A percentile compares a stretch with the other conserved stretches of the same genome.
Conservation (phyloP, 495 filamentous ascomycete genomes). For the Xeromyces bisporus region DNA sequence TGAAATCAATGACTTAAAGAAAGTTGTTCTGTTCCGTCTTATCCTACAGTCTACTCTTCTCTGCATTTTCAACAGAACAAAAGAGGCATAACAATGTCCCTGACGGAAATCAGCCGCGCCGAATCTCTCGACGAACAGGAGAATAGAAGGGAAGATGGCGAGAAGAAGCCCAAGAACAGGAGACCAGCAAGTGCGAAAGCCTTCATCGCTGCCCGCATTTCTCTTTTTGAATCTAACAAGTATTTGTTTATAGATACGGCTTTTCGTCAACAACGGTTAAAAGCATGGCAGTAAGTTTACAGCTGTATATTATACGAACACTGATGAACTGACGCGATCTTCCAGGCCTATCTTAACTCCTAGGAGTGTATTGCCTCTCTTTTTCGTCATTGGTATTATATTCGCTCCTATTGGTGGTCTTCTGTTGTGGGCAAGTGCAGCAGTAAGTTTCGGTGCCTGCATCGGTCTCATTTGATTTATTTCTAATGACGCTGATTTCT, state of each 20-base stretch:
- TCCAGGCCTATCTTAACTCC: slow-evolving; percentile 76
- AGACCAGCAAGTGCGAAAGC: slow-evolving; percentile 53
- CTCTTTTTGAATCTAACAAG: not conserved
- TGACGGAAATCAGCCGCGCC: slow-evolving; percentile 23
- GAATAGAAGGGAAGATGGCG: slow-evolving; percentile 23
- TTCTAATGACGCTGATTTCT: slow-evolving; percentile 4
- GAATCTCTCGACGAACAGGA: slow-evolving; percentile 36
- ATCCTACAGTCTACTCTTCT: too few species aligned
- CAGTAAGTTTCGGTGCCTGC: slow-evolving; percentile 30
- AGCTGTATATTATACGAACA: not conserved
- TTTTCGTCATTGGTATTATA: slow-evolving; percentile 71
- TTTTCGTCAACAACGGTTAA: slow-evolving; percentile 78
- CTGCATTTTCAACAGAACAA: slow-evolving; percentile 40
- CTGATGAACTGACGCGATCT: not conserved
- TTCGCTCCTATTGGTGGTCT: slow-evolving; percentile 79
- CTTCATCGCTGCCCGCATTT: not conserved
- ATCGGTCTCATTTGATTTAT: too few species aligned
- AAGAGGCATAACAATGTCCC: slow-evolving; percentile 30
- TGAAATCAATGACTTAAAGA: too few species aligned
- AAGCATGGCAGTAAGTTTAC: slow-evolving; percentile 74
- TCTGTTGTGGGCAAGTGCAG: slow-evolving; percentile 63
- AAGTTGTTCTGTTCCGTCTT: too few species aligned
- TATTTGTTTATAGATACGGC: slow-evolving; percentile 50
- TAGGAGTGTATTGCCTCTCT: slow-evolving; percentile 79
- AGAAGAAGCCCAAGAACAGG: slow-evolving; percentile 72